Evolutionary conservation across 2,329 filamentous ascomycete genomes (phyloP), one percentile per base, ranked within the genome.

Genomic region (Hypoxylon sp.): DNA sequence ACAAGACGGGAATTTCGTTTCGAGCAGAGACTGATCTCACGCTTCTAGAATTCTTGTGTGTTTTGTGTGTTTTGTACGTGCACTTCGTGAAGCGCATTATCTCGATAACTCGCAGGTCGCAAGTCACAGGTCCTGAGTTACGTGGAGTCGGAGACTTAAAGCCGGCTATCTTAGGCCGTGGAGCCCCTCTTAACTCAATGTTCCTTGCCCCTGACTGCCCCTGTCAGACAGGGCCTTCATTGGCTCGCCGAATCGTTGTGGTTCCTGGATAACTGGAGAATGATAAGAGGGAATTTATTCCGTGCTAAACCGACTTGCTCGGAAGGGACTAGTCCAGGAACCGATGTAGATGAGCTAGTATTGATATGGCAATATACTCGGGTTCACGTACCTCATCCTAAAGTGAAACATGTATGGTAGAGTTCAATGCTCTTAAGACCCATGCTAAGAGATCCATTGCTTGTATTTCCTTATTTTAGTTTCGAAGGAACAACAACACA

Each of bases 181-280:
- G 51, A 44, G 31, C 65, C 53, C 53, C 17, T 44, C 39, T 44
- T 4, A 44, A 21, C 39, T 57, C 42, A 44, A 17, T 32, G 31
- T 46, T 35, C 37, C 35, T 64, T 67, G 57, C 69, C 69, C 69
- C 67, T 71, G 69, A 56, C 6, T 35, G 11, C 66, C 69, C 69
- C 63, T 69, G 66, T 65, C 47, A 67, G 57, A 67, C 51, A 52
- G 62, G 47, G 54, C 57, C 51, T 67, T 62, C 63, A 70, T 70
- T 70, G 68, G 68, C 24, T 58, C n/a, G 24, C 13, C 29, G n/a
- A 50, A 56, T 58, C 6, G 32, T 48, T 32, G 53, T n/a, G 29
- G 67, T 69, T 65, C 69, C 67, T 71, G 69, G 61, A 71, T 67
- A 65, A 69, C 61, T 71, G 63, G 62, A 31, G 69, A 53, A 56